Conservation (phyloP, 139 green algal genomes). For the Deuterostichococcus epilithicus region DNA sequence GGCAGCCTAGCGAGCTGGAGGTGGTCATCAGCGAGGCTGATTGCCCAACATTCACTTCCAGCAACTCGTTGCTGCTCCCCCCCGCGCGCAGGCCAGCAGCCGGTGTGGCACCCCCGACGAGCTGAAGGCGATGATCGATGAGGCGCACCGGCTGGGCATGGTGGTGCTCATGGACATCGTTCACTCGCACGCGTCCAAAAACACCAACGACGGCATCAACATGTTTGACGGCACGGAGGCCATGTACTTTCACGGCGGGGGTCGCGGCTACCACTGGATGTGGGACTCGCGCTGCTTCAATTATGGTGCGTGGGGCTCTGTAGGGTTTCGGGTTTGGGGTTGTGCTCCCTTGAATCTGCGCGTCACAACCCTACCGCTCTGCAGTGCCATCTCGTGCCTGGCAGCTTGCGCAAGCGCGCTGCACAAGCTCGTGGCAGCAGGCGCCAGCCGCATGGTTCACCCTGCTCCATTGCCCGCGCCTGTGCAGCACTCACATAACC, state of each 20-base stretch:
- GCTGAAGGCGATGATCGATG: conserved; percentile 94
- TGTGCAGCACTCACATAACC: no score
- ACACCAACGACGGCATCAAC: conserved; percentile 96
- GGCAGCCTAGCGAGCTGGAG: no score
- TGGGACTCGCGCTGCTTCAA: conserved; percentile 99
- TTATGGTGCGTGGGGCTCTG: conserved; percentile 72
- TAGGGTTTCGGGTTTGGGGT: neutral
- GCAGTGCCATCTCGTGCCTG: neutral
- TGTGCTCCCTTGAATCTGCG: neutral
- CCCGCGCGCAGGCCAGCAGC: conserved; percentile 44
- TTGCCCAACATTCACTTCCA: no score
- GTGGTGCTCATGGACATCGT: conserved; percentile 85
- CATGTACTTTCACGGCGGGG: conserved; percentile 89
- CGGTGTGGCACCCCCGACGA: conserved; percentile 96
- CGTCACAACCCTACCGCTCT: neutral
- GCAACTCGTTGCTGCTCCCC: no score
- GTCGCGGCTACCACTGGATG: conserved; percentile 93
- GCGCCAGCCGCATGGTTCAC: no score
- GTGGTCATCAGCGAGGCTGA: no score
- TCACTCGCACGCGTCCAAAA: conserved; percentile 85
- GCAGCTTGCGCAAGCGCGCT: no score
- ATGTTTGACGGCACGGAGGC: conserved; percentile 95
- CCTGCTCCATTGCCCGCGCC: no score
- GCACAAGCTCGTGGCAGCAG: no score
- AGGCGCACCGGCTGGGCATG: conserved; percentile 80